These are phyloP conservation scores for Arthrobotrys pseudoclavata DNA, from an alignment of 2,329 filamentous ascomycete species.

Conservation along the genomic window DNA sequence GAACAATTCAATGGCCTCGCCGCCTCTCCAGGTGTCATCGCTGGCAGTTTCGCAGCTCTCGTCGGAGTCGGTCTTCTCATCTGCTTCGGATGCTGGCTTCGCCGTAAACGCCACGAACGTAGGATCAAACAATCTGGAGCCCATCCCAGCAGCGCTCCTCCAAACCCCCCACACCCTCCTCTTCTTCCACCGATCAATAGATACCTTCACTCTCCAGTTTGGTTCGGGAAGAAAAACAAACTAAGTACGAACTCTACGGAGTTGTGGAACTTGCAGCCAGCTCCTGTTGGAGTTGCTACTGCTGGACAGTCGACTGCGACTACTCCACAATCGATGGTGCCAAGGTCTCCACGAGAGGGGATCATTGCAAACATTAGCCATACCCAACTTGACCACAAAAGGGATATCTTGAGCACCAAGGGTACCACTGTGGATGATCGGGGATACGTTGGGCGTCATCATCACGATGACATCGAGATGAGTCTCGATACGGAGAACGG, in stretches of 20 bases:
- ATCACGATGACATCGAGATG: not conserved
- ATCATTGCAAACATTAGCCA: not conserved
- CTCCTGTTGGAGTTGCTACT: not conserved
- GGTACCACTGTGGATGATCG: not conserved
- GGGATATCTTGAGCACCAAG: constrained; percentile 31
- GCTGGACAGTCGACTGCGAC: not conserved
- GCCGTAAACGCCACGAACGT: constrained; percentile 19
- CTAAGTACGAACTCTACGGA: constrained; percentile 17
- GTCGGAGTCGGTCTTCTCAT: constrained; percentile 31
- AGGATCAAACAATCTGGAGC: not conserved
- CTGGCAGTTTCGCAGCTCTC: constrained; percentile 33
- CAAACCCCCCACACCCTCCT: not conserved
- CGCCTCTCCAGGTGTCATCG: constrained; percentile 41
- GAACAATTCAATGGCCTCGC: constrained; percentile 49
- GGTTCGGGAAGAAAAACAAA: constrained; percentile 23
- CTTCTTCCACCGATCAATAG: not conserved
- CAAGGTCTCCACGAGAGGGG: not conserved
- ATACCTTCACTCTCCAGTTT: constrained; percentile 32
- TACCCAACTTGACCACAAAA: constrained; percentile 9
- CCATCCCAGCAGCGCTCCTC: not conserved
- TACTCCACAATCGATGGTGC: not conserved
- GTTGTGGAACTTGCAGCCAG: constrained; percentile 21
- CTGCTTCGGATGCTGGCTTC: constrained; percentile 27
- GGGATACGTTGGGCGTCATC: not conserved
- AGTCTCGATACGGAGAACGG: not conserved